Base-by-base conservation (phyloP, 352 stramenopile genomes). In the Globisporangium camurandrum region DNA sequence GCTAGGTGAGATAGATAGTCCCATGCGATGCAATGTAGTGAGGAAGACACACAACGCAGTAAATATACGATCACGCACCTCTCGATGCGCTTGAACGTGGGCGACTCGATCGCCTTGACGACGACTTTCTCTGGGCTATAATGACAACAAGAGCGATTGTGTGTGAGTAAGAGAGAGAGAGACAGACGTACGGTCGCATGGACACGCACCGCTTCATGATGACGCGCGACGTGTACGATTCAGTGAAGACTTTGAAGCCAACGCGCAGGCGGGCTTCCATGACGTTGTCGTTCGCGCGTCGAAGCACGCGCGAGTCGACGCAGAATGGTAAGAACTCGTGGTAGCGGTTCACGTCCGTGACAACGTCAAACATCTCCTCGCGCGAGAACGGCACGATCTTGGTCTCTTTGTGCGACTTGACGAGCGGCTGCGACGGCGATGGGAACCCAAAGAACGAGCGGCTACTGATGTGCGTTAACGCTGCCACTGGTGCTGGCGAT, bases 51-150 rank as follows among this genome's bases (percentile, higher is more conserved):
- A 43, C 46, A 61, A 39, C 27, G 45, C 26, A 20, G 24, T 23
- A 6, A 26, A 40, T 4, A 41, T 51, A 46, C 0, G 28, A 55
- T n/a, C 24, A 47, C 57, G 1, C 45, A 92, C 80, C 77, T 92
- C 37, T 92, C 81, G 55, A 92, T 89, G 43, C 75, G 75, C 61
- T 92, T 92, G 55, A 92, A 92, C 27, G 78, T 92, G 10, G 81
- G 81, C 24, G 81, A 92, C 38, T 92, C 74, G 36, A 92, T 87
- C 16, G 81, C 75, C 49, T 84, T 86, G 50, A 74, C 74, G 39
- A 67, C 67, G 49, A 92, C 77, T 45, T 87, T 88, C 46, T 81
- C 66, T 6, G 81, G 81, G 49, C 71, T 85, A 22, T 44, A 48
- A n/a, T n/a, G n/a, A 11, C 16, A 24, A 7, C 22, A 36, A 17